A percentile compares a stretch with the other conserved stretches of the same genome.
Conservation (phyloP, 2,329 filamentous ascomycete species). For the Aspergillus ruber region DNA sequence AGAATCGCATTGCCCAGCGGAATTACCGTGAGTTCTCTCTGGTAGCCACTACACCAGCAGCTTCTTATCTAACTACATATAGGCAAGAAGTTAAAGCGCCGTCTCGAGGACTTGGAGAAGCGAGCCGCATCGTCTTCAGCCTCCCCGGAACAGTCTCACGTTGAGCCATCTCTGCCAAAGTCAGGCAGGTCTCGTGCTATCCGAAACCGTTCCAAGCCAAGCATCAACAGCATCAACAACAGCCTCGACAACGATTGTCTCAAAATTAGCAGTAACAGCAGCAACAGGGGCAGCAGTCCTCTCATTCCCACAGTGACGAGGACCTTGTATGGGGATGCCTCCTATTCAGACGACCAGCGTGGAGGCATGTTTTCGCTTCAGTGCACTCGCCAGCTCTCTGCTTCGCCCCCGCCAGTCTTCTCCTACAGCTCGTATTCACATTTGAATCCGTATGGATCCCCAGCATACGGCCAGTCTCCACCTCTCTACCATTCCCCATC, state of each 20-base stretch:
- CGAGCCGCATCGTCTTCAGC: constrained; percentile 55
- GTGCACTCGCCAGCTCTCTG: constrained; percentile 53
- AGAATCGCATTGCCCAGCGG: constrained; percentile 95
- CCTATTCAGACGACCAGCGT: constrained; percentile 38
- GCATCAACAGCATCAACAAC: constrained; percentile 13
- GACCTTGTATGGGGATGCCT: background rate
- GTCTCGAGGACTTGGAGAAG: constrained; percentile 58
- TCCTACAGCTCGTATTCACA: constrained; percentile 46
- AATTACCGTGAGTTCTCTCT: constrained; percentile 71
- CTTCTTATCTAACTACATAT: background rate
- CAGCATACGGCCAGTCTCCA: constrained; percentile 26
- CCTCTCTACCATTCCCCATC: constrained; percentile 25
- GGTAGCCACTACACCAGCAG: background rate
- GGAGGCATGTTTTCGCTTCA: constrained; percentile 51
- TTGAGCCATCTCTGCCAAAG: constrained; percentile 31
- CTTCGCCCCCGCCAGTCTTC: constrained; percentile 52
- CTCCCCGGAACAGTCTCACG: constrained; percentile 54
- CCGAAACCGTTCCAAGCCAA: background rate
- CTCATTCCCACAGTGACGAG: background rate
- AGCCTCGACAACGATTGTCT: constrained; percentile 12
- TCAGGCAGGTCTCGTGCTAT: background rate
- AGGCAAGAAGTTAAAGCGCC: constrained; percentile 64
- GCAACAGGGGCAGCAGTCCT: background rate
- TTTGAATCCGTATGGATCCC: constrained; percentile 36
- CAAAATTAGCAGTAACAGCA: background rate